Percentiles rank a stretch among this genome's conserved stretches.
Conservation (phyloP, 2,329 filamentous ascomycete species). For the Colletotrichum falcatum region DNA sequence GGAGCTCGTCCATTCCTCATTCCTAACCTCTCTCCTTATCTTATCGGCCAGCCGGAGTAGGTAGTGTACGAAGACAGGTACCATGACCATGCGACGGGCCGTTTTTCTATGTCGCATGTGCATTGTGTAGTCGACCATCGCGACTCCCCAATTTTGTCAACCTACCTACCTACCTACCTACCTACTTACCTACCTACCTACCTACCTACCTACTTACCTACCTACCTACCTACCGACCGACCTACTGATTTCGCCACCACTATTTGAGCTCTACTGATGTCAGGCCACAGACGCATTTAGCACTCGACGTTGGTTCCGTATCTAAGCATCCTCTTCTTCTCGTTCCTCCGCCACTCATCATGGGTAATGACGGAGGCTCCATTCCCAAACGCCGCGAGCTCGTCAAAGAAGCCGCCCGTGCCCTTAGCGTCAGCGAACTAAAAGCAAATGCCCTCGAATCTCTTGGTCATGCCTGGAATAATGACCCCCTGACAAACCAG, state of each 20-base stretch:
- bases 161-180: too few species aligned
- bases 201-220: too few species aligned
- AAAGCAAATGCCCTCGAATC: conserved; percentile 91
- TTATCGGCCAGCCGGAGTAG: conserved; percentile 6
- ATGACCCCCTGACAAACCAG: conserved; percentile 86
- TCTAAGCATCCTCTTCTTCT: neutral
- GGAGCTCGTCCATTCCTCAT: conserved; percentile 8
- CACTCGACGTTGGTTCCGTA: neutral
- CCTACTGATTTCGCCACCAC: neutral
- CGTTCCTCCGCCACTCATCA: conserved; percentile 53
- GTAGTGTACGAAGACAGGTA: neutral
- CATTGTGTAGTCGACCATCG: neutral
- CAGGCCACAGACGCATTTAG: neutral
- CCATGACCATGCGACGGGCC: neutral
- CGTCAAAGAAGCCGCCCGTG: conserved; percentile 90
- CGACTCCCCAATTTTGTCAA: neutral
- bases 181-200: too few species aligned
- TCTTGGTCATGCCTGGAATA: conserved; percentile 86
- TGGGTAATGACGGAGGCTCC: conserved; percentile 98
- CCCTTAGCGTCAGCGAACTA: conserved; percentile 84
- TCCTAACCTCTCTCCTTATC: conserved; percentile 14
- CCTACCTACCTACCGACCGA: too few species aligned
- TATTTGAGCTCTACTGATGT: neutral
- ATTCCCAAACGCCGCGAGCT: conserved; percentile 97
- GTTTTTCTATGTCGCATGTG: conserved; percentile 3